Evolutionary conservation across 2,329 filamentous ascomycete genomes (phyloP), one percentile per base, ranked within the genome.

Genomic region (Colletotrichum scovillei): DNA sequence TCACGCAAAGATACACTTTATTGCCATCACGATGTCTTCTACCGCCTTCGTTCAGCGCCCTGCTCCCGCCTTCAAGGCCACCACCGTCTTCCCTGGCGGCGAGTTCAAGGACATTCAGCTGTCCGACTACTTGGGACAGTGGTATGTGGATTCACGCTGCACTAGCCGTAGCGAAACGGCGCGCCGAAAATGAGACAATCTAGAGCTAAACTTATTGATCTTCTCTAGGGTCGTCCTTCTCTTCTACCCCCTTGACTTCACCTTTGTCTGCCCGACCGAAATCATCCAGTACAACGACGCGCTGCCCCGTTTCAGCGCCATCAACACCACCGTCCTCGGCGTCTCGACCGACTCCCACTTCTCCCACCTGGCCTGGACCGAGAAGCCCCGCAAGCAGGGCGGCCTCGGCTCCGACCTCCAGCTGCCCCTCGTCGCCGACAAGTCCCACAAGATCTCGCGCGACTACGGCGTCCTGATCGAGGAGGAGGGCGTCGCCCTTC

Each of bases 241-340:
- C 76, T 92, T 92, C 85, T 90, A 92, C 81, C 91, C 91, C 70
- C 90, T 91, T 83, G 90, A 91, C 78, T 92, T 91, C 87, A 92
- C 90, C 76, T 92, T 92, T 77, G 90, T 92, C 79, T 92, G 90
- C 84, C 89, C 89, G 32, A 90, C 89, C 79, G 89, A 92, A 82
- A 91, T 92, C 82, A 88, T 91, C 78, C 89, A 90, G 78, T 92
- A 89, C 84, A 90, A 88, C 81, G 88, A 91, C 69, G 88, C 89
- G 67, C 85, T 89, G n/a, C 80, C 87, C 67, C 88, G 90, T 77
- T 92, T 92, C 82, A 83, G 84, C 73, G 85, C 84, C 72, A 88
- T 91, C 79, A 88, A 88, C 80, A 90, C 89, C 74, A 83, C 86
- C 70, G 89, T 92, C 67, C 86, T 91, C 71, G 91, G 90, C 78